A percentile compares a stretch with the other conserved stretches of the same genome.
These are phyloP conservation scores for Pythium scleroteichum DNA, from an alignment of 352 stramenopile genomes.

Conservation along the genomic window DNA sequence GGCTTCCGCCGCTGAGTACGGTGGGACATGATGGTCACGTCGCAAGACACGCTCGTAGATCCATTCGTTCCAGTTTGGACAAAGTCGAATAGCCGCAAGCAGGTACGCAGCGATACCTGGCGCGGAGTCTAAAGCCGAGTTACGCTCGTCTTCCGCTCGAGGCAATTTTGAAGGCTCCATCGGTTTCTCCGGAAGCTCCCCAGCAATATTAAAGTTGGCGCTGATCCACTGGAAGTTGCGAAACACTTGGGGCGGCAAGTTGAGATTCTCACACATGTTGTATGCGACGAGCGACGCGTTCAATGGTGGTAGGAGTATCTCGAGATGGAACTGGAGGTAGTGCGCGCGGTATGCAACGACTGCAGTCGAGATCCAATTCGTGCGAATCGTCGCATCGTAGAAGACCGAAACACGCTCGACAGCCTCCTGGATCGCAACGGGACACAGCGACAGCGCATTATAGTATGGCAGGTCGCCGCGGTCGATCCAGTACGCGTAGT, in stretches of 20 bases:
- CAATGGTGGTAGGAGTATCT: conserved; percentile 64
- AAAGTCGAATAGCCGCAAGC: conserved; percentile 66
- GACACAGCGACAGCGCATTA: conserved; percentile 58
- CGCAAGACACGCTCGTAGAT: conserved; percentile 52
- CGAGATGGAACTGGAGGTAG: conserved; percentile 72
- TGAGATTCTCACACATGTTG: conserved; percentile 52
- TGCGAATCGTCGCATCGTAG: conserved; percentile 50
- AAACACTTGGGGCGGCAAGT: conserved; percentile 61
- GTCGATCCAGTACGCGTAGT: conserved; percentile 65
- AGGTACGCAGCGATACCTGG: conserved; percentile 65
- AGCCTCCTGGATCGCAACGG: conserved; percentile 41
- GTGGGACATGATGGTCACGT: conserved; percentile 24
- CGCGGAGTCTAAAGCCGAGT: conserved; percentile 44
- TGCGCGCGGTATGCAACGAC: conserved; percentile 53
- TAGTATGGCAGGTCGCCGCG: conserved; percentile 63
- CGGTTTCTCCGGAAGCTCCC: conserved; percentile 40
- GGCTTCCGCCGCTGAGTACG: conserved; percentile 19
- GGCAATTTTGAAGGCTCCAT: conserved; percentile 18
- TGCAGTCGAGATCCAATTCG: conserved; percentile 38
- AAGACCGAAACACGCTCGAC: conserved; percentile 57
- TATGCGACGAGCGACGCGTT: conserved; percentile 63
- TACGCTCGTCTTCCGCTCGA: conserved; percentile 23
- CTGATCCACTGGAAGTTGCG: conserved; percentile 72
- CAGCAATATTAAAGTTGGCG: conserved; percentile 48
- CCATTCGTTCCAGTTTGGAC: conserved; percentile 80